Percentiles rank a stretch among this genome's conserved stretches.
These are phyloP conservation scores for Ceratobasidium sp. DNA, from an alignment of 1,284 basidiomycete species.

Conservation along the genomic window DNA sequence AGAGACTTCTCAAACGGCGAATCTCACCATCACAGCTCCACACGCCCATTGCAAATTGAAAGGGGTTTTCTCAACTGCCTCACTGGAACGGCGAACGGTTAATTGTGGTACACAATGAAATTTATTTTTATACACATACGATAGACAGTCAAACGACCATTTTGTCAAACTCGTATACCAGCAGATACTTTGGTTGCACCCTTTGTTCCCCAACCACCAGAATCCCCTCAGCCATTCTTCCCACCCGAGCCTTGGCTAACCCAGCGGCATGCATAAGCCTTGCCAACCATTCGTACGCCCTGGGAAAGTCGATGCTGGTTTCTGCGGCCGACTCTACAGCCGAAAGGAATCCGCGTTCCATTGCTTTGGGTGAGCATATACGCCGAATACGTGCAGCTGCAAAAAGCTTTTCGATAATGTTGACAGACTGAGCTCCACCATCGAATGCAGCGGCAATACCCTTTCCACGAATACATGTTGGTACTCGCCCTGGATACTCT, in stretches of 20 bases:
- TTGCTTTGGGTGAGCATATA: slow-evolving; percentile 67
- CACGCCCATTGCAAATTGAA: background rate
- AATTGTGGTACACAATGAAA: too few species aligned
- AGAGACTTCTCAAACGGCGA: background rate
- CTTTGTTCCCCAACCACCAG: slow-evolving; percentile 52
- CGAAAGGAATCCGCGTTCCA: slow-evolving; percentile 75
- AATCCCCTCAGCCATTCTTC: slow-evolving; percentile 60
- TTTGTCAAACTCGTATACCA: slow-evolving; percentile 52
- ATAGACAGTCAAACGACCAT: background rate
- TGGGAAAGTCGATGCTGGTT: slow-evolving; percentile 88
- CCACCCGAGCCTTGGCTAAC: slow-evolving; percentile 65
- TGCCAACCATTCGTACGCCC: slow-evolving; percentile 82
- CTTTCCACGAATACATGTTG: slow-evolving; percentile 76
- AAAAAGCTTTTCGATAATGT: slow-evolving; percentile 80
- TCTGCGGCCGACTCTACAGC: slow-evolving; percentile 85
- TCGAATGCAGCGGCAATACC: slow-evolving; percentile 77
- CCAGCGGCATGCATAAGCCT: slow-evolving; percentile 76
- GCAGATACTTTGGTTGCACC: slow-evolving; percentile 52
- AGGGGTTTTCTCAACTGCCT: background rate
- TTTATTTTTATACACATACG: too few species aligned
- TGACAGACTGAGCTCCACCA: slow-evolving; percentile 88
- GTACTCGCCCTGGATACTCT: slow-evolving; percentile 72
- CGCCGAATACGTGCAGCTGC: slow-evolving; percentile 64
- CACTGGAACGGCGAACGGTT: too few species aligned
- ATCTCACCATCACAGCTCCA: background rate